These are phyloP conservation scores for Sapria himalayana DNA, from an alignment of 345 rosid species.

Conservation along the genomic window DNA sequence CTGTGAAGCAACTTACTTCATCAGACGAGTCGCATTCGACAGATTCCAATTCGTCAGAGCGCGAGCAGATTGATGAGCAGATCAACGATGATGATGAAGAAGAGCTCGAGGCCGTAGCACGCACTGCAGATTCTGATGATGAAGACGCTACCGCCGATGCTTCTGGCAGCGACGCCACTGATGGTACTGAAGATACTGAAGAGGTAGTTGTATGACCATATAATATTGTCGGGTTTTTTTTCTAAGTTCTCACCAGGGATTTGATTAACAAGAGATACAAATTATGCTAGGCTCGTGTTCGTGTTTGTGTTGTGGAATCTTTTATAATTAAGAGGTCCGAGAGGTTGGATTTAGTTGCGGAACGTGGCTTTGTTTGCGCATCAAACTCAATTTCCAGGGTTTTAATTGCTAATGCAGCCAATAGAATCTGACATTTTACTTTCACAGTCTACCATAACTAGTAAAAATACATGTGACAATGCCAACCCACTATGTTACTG, in stretches of 20 bases:
- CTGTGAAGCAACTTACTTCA: constrained; percentile 34
- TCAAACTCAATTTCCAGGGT: no score
- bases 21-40: constrained; percentile 50
- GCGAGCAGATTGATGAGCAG: constrained; percentile 46
- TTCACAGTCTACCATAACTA: no score
- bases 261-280: neutral
- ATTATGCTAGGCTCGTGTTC: no score
- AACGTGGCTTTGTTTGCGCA: no score
- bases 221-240: no score
- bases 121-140: constrained; percentile 54
- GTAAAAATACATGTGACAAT: no score
- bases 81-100: constrained; percentile 59
- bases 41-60: constrained; percentile 39
- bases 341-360: no score
- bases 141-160: constrained; percentile 18
- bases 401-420: no score
- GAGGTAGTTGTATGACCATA: constrained; percentile 22
- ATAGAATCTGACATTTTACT: no score
- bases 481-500: no score
- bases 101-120: constrained; percentile 93
- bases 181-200: constrained; percentile 13
- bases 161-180: constrained; percentile 12
- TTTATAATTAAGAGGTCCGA: no score
- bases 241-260: constrained; percentile 5
- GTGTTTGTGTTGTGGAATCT: no score